Base-by-base conservation (phyloP, 2,329 filamentous ascomycete genomes). In the Colletotrichum acutatum region DNA sequence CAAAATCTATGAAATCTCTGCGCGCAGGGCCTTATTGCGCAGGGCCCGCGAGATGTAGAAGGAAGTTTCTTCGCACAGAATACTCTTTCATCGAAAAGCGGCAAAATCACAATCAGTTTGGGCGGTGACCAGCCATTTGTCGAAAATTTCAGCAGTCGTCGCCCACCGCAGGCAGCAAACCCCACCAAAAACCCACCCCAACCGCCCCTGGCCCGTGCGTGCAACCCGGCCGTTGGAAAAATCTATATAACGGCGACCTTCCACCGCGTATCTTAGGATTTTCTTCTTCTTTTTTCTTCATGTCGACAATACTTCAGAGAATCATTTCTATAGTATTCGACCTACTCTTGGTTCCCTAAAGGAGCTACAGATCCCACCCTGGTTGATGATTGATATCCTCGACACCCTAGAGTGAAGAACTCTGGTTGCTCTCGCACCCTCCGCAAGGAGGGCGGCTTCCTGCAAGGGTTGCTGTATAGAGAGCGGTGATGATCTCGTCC, bases 321-420 rank as follows among this genome's bases (percentile, higher is more conserved):
- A 96, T 96, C 94, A 94, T 94, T 97, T 97, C 93, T 97, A 95
- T 95, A 98, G 95, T 95, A 92, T 89, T 94, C 91, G 91, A 95
- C 93, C 90, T 89, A 90, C 91, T 94, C 94, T 97, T 93, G 94
- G 91, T 93, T 96, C 90, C 91, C 91, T 90, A 95, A 90, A 93
- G 89, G 89, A 97, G 95, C 94, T 90, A 95, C 93, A 96, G 93
- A 95, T 90, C 91, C 91, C 90, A 96, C 92, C 93, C 94, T 95
- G 94, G 94, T 93, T 94, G 94, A 97, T 97, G 94, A 97, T 84
- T 85, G 80, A 94, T 90, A 92, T 94, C 94, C 93, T 94, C 94
- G 91, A 88, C 89, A 87, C 93, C 93, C 92, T 90, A 94, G 93
- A 95, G 94, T 97, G 94, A 95, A 93, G 88, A 88, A 85, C 86